Base-by-base conservation (phyloP, 352 stramenopile genomes). In the Lagenidium sp. region DNA sequence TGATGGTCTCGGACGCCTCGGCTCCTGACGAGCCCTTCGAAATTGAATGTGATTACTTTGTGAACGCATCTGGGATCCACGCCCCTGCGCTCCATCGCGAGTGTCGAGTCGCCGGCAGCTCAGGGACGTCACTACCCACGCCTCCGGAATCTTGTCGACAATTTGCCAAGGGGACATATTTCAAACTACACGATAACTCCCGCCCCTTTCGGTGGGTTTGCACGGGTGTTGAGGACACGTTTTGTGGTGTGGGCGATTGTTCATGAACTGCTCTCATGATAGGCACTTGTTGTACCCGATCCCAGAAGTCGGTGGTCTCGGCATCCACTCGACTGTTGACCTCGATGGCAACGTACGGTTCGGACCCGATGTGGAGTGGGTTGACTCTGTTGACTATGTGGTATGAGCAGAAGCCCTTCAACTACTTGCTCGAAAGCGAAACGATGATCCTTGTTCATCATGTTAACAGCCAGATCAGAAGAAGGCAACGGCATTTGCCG, bases 151-250 rank as follows among this genome's bases (percentile, higher is more conserved):
- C n/a, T n/a, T n/a, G n/a, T n/a, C n/a, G n/a, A 50, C 74, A 69
- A 35, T 97, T 96, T 53, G 91, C 93, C 13, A 98, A 98, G 58
- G 95, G 95, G 11, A 98, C 92, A 28, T 99, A 99, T 65, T 99
- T 98, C 61, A 86, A 82, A 34, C 65, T 95, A 11, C 53, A 56
- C 20, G 44, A 57, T 6, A 71, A 56, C 30, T 51, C 64, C 5
- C 55, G 57, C 16, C 80, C 80, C 0, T 91, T 88, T 43, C 74
- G 65, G 73, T 86, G 55, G 15, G 46, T 38, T 21, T 28, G 25
- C 18, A n/a, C n/a, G n/a, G n/a, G n/a, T n/a, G n/a, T n/a, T n/a
- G n/a, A n/a, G n/a, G n/a, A n/a, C n/a, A n/a, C n/a, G n/a, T n/a
- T n/a, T n/a, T n/a, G n/a, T n/a, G n/a, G n/a, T n/a, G n/a, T n/a